These are phyloP conservation scores for Bassia scoparia DNA, from an alignment of 148 eudicot species.

Conservation along the genomic window DNA sequence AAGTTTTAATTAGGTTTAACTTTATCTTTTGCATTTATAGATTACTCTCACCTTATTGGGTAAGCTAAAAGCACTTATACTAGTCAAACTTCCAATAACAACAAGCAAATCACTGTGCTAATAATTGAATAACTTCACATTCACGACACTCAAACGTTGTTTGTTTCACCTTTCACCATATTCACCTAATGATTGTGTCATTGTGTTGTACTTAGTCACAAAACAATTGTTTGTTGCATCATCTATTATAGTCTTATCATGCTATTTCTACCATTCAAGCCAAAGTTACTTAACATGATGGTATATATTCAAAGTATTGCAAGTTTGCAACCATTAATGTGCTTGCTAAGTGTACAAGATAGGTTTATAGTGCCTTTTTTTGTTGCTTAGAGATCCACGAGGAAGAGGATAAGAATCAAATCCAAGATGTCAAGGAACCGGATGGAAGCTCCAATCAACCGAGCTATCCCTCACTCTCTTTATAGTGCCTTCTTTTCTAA, in stretches of 20 bases:
- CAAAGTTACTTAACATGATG: too few relatives aligned
- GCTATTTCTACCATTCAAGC: neutral
- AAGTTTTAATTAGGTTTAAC: neutral
- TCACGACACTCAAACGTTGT: neutral
- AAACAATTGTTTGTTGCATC: neutral
- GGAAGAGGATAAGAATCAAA: too few relatives aligned
- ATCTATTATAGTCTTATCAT: neutral
- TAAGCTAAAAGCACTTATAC: neutral
- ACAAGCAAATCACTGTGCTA: neutral
- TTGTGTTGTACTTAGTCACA: neutral
- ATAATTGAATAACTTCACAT: neutral
- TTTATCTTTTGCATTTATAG: too few relatives aligned
- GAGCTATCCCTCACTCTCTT: too few relatives aligned
- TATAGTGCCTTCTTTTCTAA: too few relatives aligned
- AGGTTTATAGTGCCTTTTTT: too few relatives aligned
- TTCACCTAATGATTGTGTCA: neutral
- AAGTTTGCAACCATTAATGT: too few relatives aligned
- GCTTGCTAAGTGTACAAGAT: too few relatives aligned
- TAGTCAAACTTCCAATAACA: neutral
- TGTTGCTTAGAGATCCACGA: too few relatives aligned
- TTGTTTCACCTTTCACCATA: neutral
- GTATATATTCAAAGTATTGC: too few relatives aligned
- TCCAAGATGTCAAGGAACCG: too few relatives aligned
- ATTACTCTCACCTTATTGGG: neutral
- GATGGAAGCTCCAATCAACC: too few relatives aligned